Conservation (phyloP, 1,284 basidiomycete genomes). For the Apiotrichum porosum region DNA sequence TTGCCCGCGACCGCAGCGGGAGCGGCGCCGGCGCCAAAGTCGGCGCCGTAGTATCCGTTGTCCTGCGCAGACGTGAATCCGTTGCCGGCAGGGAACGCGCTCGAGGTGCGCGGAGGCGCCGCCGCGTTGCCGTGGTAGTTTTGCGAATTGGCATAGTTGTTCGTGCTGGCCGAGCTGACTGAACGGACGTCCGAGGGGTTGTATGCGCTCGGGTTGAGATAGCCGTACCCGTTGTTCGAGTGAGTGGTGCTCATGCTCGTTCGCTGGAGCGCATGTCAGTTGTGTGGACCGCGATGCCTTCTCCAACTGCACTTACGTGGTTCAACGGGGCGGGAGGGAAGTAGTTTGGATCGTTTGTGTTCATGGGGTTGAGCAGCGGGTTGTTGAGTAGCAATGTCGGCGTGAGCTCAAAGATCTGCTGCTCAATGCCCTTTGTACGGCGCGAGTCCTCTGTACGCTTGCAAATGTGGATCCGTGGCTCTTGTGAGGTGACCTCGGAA, state of each 20-base stretch:
- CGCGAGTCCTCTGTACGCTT: slow-evolving; percentile 26
- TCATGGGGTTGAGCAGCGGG: slow-evolving; percentile 40
- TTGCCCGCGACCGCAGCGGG: too few relatives aligned
- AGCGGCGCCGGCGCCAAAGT: too few relatives aligned
- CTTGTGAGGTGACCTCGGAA: slow-evolving; percentile 42
- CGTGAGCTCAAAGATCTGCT: slow-evolving; percentile 48
- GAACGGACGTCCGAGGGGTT: slow-evolving; percentile 4
- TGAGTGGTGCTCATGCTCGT: slow-evolving; percentile 1
- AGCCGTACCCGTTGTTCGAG: not conserved
- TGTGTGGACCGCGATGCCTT: not conserved
- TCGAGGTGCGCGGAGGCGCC: too few relatives aligned
- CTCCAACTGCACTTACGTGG: too few relatives aligned
- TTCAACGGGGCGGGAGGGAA: slow-evolving; percentile 44
- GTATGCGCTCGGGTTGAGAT: not conserved
- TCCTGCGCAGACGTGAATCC: too few relatives aligned
- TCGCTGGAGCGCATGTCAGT: slow-evolving; percentile 3
- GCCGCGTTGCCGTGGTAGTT: too few relatives aligned
- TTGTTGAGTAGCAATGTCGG: slow-evolving; percentile 48
- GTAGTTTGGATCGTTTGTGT: slow-evolving; percentile 46
- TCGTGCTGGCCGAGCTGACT: slow-evolving; percentile 9
- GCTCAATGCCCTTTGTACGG: slow-evolving; percentile 36
- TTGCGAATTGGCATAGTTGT: not conserved
- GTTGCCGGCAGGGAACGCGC: too few relatives aligned
- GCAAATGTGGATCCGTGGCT: slow-evolving; percentile 48
- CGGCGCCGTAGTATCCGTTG: too few relatives aligned